These are phyloP conservation scores for Pyrenula aspistea DNA, from an alignment of 495 filamentous ascomycete species.

Conservation along the genomic window DNA sequence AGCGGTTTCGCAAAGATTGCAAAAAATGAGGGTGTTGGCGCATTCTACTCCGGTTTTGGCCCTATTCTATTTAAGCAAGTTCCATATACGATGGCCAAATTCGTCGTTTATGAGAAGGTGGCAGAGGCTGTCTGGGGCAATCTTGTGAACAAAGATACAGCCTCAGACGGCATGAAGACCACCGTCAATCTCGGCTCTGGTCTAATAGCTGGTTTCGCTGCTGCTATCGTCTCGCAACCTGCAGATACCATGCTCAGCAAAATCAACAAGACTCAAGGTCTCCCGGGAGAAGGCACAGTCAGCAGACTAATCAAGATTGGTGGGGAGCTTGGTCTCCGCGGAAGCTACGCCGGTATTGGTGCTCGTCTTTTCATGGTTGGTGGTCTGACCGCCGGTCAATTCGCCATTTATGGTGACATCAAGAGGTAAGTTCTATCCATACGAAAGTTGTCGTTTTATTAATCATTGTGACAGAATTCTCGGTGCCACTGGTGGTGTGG, in stretches of 20 bases:
- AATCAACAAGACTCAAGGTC: constrained; percentile 99
- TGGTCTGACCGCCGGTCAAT: constrained; percentile 81
- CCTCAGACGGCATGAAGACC: constrained; percentile 68
- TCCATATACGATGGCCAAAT: constrained; percentile 99
- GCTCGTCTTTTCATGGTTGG: constrained; percentile 76
- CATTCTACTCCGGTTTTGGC: constrained; percentile 91
- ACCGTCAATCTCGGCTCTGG: constrained; percentile 87
- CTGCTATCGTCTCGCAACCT: constrained; percentile 91
- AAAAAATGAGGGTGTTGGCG: constrained; percentile 70
- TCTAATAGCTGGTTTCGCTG: constrained; percentile 95
- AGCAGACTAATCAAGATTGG: constrained; percentile 90
- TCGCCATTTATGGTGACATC: constrained; percentile 87
- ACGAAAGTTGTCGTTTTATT: not conserved
- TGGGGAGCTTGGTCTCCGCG: constrained; percentile 82
- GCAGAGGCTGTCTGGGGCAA: constrained; percentile 60
- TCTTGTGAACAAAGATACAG: constrained; percentile 59
- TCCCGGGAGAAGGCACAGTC: constrained; percentile 87
- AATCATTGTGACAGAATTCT: constrained; percentile 34
- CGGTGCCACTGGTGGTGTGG: constrained; percentile 66
- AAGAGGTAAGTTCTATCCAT: constrained; percentile 29
- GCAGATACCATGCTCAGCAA: constrained; percentile 99
- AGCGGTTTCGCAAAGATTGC: constrained; percentile 78
- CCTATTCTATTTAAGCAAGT: constrained; percentile 95
- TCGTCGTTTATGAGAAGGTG: constrained; percentile 98
- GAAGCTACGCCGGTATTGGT: constrained; percentile 84